Evolutionary conservation across 192 early-diverging fungal species (phyloP).

Genomic region (Entomortierella chlamydospora): DNA sequence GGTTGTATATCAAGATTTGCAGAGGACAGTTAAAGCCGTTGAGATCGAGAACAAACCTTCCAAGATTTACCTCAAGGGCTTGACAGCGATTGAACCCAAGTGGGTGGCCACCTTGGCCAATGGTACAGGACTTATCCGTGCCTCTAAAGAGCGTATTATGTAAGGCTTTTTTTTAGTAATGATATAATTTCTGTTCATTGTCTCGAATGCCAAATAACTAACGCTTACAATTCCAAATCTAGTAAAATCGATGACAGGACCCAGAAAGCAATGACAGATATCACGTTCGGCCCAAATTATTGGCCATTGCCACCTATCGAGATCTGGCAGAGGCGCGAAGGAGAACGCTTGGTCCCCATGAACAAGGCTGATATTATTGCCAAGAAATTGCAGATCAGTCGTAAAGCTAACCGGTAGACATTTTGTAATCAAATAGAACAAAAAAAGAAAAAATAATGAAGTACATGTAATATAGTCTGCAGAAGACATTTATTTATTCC

Average conservation of each 20-base stretch:
- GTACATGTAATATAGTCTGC: too few species aligned
- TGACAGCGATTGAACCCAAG: conserved; percentile 79
- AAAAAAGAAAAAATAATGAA: neutral
- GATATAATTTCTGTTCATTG: too few species aligned
- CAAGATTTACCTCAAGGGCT: conserved; percentile 59
- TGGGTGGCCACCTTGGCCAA: conserved; percentile 87
- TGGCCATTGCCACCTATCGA: conserved; percentile 78
- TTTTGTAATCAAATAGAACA: neutral
- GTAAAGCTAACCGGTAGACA: conserved; percentile 49
- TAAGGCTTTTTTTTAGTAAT: too few species aligned
- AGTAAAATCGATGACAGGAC: conserved; percentile 65
- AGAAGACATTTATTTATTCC: too few species aligned
- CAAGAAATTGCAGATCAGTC: conserved; percentile 53
- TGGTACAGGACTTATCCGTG: conserved; percentile 54
- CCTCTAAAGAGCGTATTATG: conserved; percentile 54
- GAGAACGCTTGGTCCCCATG: conserved; percentile 72
- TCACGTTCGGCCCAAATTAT: conserved; percentile 76
- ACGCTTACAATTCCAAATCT: neutral
- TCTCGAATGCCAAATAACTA: neutral
- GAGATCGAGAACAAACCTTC: conserved; percentile 47
- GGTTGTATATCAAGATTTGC: conserved; percentile 79
- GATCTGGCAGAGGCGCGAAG: conserved; percentile 69
- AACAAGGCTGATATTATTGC: conserved; percentile 48
- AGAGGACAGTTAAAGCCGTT: conserved; percentile 63
- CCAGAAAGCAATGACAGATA: conserved; percentile 56